Conservation (phyloP, 345 rosid genomes). For the Anastatica hierochuntica region DNA sequence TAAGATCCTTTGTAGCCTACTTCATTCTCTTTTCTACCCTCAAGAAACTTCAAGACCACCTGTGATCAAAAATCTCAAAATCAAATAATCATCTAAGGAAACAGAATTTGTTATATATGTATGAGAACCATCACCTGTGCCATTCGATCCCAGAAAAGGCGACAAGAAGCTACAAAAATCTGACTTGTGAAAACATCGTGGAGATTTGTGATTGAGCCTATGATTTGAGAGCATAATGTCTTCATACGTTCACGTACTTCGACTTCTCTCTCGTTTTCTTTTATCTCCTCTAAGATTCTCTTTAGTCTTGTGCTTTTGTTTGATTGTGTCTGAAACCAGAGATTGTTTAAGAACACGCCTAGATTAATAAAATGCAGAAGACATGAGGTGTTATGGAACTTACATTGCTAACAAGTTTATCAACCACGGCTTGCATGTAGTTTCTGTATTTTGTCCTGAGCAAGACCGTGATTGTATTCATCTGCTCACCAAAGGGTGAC, state of each 20-base stretch:
- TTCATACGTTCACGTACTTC: conserved; percentile 92
- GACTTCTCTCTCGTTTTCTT: conserved; percentile 79
- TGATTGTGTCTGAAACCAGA: conserved; percentile 53
- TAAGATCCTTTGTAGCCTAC: conserved; percentile 89
- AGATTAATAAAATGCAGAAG: neutral
- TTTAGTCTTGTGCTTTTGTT: conserved; percentile 63
- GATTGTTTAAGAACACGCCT: neutral
- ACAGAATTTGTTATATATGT: too few relatives aligned
- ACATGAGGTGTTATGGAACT: conserved; percentile 13
- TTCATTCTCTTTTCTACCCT: conserved; percentile 88
- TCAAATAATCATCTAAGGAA: neutral
- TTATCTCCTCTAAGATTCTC: conserved; percentile 79
- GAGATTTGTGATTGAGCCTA: conserved; percentile 63
- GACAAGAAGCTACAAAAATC: conserved; percentile 76
- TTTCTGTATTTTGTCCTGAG: conserved; percentile 89
- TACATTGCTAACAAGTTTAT: conserved; percentile 81
- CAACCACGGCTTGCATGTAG: conserved; percentile 85
- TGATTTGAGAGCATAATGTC: conserved; percentile 53
- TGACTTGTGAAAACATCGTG: conserved; percentile 65
- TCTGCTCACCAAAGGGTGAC: conserved; percentile 72
- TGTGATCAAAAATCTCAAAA: conserved; percentile 3
- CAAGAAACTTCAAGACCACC: conserved; percentile 87
- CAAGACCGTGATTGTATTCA: conserved; percentile 79
- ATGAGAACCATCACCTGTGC: conserved; percentile 48
- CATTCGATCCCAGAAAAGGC: conserved; percentile 93